Evolutionary conservation across 352 stramenopile species (phyloP).

Genomic region (Thalassiosira hispida): DNA sequence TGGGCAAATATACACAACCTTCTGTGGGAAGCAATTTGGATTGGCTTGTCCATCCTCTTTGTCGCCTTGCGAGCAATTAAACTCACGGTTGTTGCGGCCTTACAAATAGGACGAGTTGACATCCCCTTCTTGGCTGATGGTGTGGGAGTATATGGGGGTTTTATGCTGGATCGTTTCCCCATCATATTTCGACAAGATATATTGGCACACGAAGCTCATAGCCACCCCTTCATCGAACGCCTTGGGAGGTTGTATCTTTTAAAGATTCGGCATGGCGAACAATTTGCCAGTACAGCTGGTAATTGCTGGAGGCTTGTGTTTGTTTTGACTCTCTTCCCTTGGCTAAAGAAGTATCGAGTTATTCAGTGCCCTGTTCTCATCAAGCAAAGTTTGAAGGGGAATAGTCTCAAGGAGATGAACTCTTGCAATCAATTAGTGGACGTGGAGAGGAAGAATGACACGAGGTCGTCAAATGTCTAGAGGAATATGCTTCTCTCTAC

Average conservation of each 20-base stretch:
- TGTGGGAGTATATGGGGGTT: conserved; percentile 24
- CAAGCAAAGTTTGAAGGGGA: too few species aligned
- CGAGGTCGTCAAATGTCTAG: too few species aligned
- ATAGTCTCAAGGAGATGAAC: too few species aligned
- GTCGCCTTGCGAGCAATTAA: conserved; percentile 24
- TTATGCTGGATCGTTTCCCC: conserved; percentile 24
- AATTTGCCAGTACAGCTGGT: conserved; percentile 33
- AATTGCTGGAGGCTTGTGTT: conserved; percentile 43
- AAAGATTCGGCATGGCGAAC: conserved; percentile 38
- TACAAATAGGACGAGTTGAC: conserved; percentile 38
- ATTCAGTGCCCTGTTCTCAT: too few species aligned
- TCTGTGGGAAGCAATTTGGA: conserved; percentile 17
- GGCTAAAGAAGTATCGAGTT: conserved; percentile 34
- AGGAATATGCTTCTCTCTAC: too few species aligned
- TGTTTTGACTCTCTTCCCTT: conserved; percentile 41
- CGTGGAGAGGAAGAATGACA: too few species aligned
- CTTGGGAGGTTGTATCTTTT: conserved; percentile 44
- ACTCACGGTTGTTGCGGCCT: conserved; percentile 21
- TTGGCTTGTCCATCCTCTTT: conserved; percentile 32
- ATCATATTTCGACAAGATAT: conserved; percentile 28
- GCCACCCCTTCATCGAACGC: conserved; percentile 42
- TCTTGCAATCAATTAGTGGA: too few species aligned
- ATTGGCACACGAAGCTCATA: conserved; percentile 37
- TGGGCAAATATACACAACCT: background rate
- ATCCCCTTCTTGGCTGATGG: conserved; percentile 32